phyloP scores from a whole-genome alignment of 441 rosid species.

The Eutrema salsugineum region DNA sequence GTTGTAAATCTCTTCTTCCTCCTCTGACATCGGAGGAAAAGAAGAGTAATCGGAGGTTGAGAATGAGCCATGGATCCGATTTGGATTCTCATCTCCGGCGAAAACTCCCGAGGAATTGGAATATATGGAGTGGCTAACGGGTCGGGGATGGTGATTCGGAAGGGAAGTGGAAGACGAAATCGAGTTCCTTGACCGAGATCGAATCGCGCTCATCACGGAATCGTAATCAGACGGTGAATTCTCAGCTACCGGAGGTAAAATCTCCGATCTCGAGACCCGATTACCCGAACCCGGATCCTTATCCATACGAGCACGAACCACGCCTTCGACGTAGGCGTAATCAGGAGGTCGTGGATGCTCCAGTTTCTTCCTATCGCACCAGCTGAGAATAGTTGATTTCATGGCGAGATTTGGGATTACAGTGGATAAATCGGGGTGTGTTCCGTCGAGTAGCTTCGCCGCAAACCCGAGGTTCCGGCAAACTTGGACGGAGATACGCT shows the following conservation, averaged over 20 bases:
- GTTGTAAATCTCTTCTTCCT: slow-evolving; percentile 42
- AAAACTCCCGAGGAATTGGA: slow-evolving; percentile 39
- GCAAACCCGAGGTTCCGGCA: slow-evolving; percentile 43
- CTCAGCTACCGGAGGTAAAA: slow-evolving; percentile 57
- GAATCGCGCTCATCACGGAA: slow-evolving; percentile 59
- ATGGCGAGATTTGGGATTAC: slow-evolving; percentile 50
- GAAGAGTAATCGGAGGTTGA: slow-evolving; percentile 25
- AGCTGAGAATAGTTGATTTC: slow-evolving; percentile 45
- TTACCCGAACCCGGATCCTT: slow-evolving; percentile 30
- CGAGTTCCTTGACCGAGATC: slow-evolving; percentile 32
- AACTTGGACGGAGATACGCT: slow-evolving; percentile 49
- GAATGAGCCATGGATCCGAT: slow-evolving; percentile 22
- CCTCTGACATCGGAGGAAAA: slow-evolving; percentile 31
- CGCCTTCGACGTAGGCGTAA: slow-evolving; percentile 33
- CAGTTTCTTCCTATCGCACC: slow-evolving; percentile 39
- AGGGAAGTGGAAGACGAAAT: slow-evolving; percentile 60
- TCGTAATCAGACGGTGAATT: slow-evolving; percentile 47
- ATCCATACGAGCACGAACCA: slow-evolving; percentile 37
- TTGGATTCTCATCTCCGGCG: slow-evolving; percentile 31
- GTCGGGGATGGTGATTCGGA: slow-evolving; percentile 59
- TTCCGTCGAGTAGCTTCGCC: slow-evolving; percentile 45
- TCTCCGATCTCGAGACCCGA: slow-evolving; percentile 62
- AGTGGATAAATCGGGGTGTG: slow-evolving; percentile 44
- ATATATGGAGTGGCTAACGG: slow-evolving; percentile 50
- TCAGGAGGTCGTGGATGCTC: slow-evolving; percentile 37